Conservation (phyloP, 176 grass and related monocot genomes). For the Panicum miliaceum region DNA sequence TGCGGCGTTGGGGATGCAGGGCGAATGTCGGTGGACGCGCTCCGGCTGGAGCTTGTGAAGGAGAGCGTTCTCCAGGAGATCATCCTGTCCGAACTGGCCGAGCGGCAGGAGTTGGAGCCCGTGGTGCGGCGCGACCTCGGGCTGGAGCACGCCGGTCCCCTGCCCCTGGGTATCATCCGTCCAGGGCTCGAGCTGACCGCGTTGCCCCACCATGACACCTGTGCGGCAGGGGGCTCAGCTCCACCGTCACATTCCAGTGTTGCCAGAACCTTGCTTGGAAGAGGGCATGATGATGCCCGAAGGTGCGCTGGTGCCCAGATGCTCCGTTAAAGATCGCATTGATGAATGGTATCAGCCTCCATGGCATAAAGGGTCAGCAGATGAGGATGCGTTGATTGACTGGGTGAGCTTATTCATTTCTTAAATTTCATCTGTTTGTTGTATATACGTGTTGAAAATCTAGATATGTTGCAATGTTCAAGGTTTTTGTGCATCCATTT, state of each 20-base stretch:
- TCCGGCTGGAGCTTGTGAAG: conserved; percentile 22
- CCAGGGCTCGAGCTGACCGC: background rate
- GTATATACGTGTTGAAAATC: background rate
- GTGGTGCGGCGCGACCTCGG: background rate
- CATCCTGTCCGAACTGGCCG: conserved; percentile 15
- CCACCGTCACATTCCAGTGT: background rate
- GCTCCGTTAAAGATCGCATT: conserved; percentile 23
- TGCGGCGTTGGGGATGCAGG: conserved; percentile 17
- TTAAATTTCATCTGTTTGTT: background rate
- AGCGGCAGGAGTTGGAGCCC: conserved; percentile 1
- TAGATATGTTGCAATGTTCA: conserved; percentile 8
- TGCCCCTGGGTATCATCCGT: no score
- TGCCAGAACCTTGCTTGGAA: background rate
- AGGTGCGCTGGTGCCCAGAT: background rate
- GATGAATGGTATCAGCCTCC: conserved; percentile 41
- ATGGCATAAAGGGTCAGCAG: background rate
- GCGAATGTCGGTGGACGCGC: conserved; percentile 6
- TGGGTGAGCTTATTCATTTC: background rate
- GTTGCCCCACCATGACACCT: background rate
- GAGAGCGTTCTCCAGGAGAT: conserved; percentile 27
- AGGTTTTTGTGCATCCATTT: background rate
- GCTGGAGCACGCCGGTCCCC: background rate
- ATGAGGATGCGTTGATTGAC: background rate
- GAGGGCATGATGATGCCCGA: background rate
- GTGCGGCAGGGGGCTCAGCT: background rate